A percentile compares a stretch with the other conserved stretches of the same genome.
Conservation (phyloP, 495 filamentous ascomycete species). For the Endocarpon pusillum region DNA sequence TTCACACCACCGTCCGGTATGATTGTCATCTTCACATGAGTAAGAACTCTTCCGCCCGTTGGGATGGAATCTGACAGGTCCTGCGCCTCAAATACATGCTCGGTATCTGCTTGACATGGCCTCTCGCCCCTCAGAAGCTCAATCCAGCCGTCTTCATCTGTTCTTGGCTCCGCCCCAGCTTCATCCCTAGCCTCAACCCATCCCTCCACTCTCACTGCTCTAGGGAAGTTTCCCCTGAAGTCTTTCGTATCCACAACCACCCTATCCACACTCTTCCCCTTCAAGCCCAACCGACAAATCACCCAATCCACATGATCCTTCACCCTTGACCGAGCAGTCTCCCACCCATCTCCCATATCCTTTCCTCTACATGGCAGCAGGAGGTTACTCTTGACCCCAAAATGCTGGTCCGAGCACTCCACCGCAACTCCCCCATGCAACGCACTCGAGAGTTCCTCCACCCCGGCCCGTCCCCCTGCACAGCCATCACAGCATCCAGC, state of each 20-base stretch:
- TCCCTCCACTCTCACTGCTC: conserved; percentile 42
- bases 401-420: conserved; percentile 71
- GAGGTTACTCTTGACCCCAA: conserved; percentile 66
- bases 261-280: conserved; percentile 44
- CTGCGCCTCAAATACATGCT: conserved; percentile 49
- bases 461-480: conserved; percentile 27
- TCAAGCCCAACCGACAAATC: conserved; percentile 57
- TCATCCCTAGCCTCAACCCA: conserved; percentile 43
- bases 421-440: conserved; percentile 65
- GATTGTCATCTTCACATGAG: conserved; percentile 76
- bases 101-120: conserved; percentile 56
- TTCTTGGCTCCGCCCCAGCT: conserved; percentile 32
- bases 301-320: conserved; percentile 76
- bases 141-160: conserved; percentile 50
- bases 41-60: conserved; percentile 39
- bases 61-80: conserved; percentile 16
- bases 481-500: conserved; percentile 41
- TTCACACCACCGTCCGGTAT: conserved; percentile 88
- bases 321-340: conserved; percentile 63
- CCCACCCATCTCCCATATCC: conserved; percentile 94
- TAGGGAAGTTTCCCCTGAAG: conserved; percentile 81
- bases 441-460: conserved; percentile 71
- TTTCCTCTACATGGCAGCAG: conserved; percentile 70
- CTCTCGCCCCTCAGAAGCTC: conserved; percentile 48
- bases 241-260: conserved; percentile 77